Evolutionary conservation across 2,329 filamentous ascomycete species (phyloP).

Genomic region (Colletotrichum sojae): DNA sequence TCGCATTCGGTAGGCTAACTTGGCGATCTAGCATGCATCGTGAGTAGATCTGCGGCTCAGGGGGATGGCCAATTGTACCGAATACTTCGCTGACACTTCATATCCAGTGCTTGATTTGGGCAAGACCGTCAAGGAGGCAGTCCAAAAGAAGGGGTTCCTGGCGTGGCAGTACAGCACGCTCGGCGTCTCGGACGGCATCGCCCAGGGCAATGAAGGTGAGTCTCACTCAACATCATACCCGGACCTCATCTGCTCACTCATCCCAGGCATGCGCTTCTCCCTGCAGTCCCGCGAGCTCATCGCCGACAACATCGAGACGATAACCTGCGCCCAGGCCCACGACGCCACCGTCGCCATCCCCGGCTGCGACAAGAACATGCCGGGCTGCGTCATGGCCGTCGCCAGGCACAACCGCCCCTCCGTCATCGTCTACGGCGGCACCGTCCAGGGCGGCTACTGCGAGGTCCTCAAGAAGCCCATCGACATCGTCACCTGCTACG

Average conservation of each 20-base stretch:
- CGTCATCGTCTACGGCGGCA: slow-evolving; percentile 95
- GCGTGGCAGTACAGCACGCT: slow-evolving; percentile 96
- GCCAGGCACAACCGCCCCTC: slow-evolving; percentile 94
- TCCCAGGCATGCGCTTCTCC: slow-evolving; percentile 89
- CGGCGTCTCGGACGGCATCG: slow-evolving; percentile 90
- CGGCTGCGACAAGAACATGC: slow-evolving; percentile 99
- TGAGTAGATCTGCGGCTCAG: slow-evolving; percentile 45
- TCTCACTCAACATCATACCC: too few relatives aligned
- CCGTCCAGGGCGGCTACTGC: slow-evolving; percentile 88
- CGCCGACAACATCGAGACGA: slow-evolving; percentile 93
- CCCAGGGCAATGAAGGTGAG: slow-evolving; percentile 91
- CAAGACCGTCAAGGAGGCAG: slow-evolving; percentile 86
- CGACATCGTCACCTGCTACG: slow-evolving; percentile 91
- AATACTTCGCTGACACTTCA: background rate
- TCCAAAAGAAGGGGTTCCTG: slow-evolving; percentile 89
- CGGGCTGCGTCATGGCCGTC: slow-evolving; percentile 90
- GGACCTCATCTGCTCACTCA: background rate
- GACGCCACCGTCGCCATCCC: slow-evolving; percentile 95
- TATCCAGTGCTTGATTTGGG: slow-evolving; percentile 83
- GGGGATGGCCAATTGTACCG: too few relatives aligned
- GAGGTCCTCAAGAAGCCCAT: slow-evolving; percentile 81
- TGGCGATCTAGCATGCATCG: slow-evolving; percentile 54
- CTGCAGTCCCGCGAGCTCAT: slow-evolving; percentile 93
- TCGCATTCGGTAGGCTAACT: background rate
- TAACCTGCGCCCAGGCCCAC: slow-evolving; percentile 92